phyloP scores from a whole-genome alignment of 495 filamentous ascomycete genomes.

The Parathielavia hyrcaniae region DNA sequence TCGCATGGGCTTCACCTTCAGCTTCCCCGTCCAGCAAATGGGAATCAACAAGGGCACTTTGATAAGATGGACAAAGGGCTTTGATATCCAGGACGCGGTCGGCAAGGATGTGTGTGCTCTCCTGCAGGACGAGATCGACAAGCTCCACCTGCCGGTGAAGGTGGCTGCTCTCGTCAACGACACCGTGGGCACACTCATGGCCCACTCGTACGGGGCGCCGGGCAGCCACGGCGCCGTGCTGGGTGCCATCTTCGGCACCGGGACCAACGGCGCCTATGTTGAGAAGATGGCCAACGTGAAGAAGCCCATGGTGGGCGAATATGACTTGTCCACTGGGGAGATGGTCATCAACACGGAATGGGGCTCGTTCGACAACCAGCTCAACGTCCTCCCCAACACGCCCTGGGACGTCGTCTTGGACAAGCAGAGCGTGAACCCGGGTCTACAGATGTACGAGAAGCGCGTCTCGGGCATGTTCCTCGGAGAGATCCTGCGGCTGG shows the following conservation, averaged over 20 bases:
- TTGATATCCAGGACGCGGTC: conserved; percentile 85
- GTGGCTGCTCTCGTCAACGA: conserved; percentile 96
- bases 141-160: conserved; percentile 75
- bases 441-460: conserved; percentile 99
- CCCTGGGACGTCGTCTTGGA: conserved; percentile 76
- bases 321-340: conserved; percentile 75
- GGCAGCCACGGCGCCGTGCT: conserved; percentile 80
- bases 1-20: conserved; percentile 93
- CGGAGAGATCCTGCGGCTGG: conserved; percentile 83
- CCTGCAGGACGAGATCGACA: conserved; percentile 86
- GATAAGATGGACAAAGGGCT: conserved; percentile 97
- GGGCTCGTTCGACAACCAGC: conserved; percentile 94
- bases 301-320: conserved; percentile 59
- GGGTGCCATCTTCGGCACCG: conserved; percentile 90
- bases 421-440: conserved; percentile 77
- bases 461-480: conserved; percentile 97
- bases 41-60: conserved; percentile 90
- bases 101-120: conserved; percentile 91
- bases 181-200: conserved; percentile 96
- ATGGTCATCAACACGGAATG: conserved; percentile 99
- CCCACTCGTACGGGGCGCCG: conserved; percentile 86
- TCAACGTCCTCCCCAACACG: conserved; percentile 80
- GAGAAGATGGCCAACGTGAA: conserved; percentile 64
- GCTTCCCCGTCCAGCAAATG: conserved; percentile 88
- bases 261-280: conserved; percentile 91